Evolutionary conservation across 306 rosid species (phyloP).

Genomic region (Prunus salicina): DNA sequence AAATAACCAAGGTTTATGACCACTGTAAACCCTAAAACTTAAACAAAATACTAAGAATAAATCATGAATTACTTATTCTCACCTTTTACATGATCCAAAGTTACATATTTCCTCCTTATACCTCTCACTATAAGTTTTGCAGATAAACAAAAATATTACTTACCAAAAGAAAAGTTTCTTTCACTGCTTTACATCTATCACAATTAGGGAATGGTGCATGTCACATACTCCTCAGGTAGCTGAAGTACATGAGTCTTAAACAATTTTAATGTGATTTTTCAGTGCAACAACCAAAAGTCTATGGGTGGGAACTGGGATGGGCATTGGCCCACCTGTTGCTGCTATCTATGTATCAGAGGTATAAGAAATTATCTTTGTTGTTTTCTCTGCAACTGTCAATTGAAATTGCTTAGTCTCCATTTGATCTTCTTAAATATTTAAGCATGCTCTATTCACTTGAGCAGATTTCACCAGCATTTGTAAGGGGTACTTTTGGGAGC

Average conservation of each 20-base stretch:
- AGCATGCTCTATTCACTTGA: conserved; percentile 21
- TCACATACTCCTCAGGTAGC: conserved; percentile 12
- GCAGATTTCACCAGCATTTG: conserved; percentile 74
- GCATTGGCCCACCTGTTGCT: conserved; percentile 82
- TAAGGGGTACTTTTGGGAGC: conserved; percentile 77
- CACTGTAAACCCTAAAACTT: not conserved
- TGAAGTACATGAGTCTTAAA: not conserved
- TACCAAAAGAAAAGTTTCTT: not conserved
- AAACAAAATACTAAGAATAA: not conserved
- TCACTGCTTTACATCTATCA: not conserved
- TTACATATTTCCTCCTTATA: not conserved
- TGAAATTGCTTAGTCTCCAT: conserved; percentile 9
- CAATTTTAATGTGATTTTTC: conserved; percentile 12
- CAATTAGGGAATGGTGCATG: not conserved
- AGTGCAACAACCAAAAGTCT: conserved; percentile 70
- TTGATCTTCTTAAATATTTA: not conserved
- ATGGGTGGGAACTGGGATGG: conserved; percentile 85
- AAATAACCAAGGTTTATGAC: not conserved
- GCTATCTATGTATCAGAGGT: conserved; percentile 92
- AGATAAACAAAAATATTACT: not conserved
- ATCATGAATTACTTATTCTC: too few relatives aligned
- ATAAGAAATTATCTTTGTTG: conserved; percentile 14
- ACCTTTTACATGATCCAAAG: not conserved
- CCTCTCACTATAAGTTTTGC: not conserved
- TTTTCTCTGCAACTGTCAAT: conserved; percentile 14